Base-by-base conservation (phyloP, 805 yeast genomes). In the Yarrowia sp. region DNA sequence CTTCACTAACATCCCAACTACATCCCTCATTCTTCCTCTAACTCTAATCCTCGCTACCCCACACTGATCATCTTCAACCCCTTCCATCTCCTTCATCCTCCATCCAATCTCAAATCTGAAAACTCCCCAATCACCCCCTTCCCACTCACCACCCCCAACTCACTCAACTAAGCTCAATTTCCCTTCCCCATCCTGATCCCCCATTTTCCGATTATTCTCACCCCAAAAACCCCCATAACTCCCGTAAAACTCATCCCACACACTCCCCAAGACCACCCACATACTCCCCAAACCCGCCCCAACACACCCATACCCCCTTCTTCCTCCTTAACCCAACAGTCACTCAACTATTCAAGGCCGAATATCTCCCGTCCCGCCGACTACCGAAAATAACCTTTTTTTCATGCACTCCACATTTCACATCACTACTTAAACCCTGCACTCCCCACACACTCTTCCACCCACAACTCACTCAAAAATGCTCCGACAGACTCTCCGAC, bases 391-490 rank as follows among this genome's bases (percentile, higher is more conserved):
- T 33, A 5, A 39, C 32, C 55, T 41, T 39, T 13, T 48, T 35
- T 42, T 22, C 55, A 48, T 48, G 55, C 55, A 48, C 55, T 48
- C 55, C 55, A 48, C 55, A 48, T 48, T 48, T 48, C 55, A 48
- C 55, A n/a, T 48, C 35, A n/a, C 28, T 3, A 22, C 28, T 22
- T 22, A 22, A 22, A 22, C 28, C 28, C 28, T 22, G 28, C 28
- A 22, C 28, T 22, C 5, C 5, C 3, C 28, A 22, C 28, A 22
- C 3, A 22, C 28, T 5, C n/a, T n/a, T n/a, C n/a, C n/a, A n/a
- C 28, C 32, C 33, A 22, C 15, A 33, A 31, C 8, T 31, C 28
- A 15, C 38, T 3, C 38, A 35, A 35, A 35, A 48, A 48, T 48
- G 55, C 41, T 48, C n/a, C 22, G 55, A 48, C 33, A 39, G 11